These are phyloP conservation scores for Aspergillus sparsus DNA, from an alignment of 495 filamentous ascomycete species.

Conservation along the genomic window DNA sequence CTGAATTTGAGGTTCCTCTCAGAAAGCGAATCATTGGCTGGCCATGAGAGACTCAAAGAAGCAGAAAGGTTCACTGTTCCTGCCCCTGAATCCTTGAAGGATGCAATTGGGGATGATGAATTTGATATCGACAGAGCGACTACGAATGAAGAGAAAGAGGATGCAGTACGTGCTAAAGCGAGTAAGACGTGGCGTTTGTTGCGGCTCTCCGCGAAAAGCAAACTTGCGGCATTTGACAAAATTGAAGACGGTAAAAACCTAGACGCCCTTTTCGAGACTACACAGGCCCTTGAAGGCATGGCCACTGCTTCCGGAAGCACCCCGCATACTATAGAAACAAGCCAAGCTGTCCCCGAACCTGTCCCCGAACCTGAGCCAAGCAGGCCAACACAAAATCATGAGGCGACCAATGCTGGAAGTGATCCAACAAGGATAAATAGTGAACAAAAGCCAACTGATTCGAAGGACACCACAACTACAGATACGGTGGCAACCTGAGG, in stretches of 20 bases:
- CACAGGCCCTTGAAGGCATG: constrained; percentile 33
- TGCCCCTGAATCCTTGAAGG: constrained; percentile 56
- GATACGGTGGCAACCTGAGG: constrained; percentile 23
- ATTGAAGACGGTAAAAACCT: constrained; percentile 78
- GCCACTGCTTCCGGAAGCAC: constrained; percentile 33
- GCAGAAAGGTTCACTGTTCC: constrained; percentile 58
- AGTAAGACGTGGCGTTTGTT: constrained; percentile 90
- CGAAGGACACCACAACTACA: constrained; percentile 19
- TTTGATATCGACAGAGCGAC: constrained; percentile 81
- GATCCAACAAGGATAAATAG: constrained; percentile 11
- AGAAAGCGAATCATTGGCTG: constrained; percentile 54
- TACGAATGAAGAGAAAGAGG: constrained; percentile 67
- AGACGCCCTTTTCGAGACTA: constrained; percentile 49
- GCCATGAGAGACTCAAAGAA: constrained; percentile 61
- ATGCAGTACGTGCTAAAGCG: constrained; percentile 64
- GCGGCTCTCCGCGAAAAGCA: constrained; percentile 70
- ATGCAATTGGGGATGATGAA: constrained; percentile 66
- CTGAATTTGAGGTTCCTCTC: constrained; percentile 76
- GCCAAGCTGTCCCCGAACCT: constrained; percentile 20
- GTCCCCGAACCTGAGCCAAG: constrained; percentile 20
- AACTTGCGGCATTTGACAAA: constrained; percentile 77
- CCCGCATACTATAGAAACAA: constrained; percentile 30
- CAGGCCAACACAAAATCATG: constrained; percentile 16
- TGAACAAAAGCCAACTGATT: constrained; percentile 22
- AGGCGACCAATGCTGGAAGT: constrained; percentile 25